Conservation (phyloP, 2,329 filamentous ascomycete species). For the Penicillium concentricum region DNA sequence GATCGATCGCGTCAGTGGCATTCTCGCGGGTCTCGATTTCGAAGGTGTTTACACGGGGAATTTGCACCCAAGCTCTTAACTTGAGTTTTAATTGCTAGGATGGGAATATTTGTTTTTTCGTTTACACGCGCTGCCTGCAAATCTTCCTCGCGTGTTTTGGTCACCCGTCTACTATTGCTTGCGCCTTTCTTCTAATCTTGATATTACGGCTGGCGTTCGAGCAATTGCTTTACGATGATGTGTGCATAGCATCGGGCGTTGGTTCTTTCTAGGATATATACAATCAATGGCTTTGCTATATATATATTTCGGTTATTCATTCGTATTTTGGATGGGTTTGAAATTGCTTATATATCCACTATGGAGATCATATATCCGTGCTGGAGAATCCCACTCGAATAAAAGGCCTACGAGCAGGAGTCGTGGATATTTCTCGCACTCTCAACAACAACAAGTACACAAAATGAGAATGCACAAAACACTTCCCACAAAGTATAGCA, state of each 20-base stretch:
- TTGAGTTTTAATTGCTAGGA: neutral
- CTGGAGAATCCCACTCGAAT: neutral
- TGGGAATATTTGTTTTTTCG: neutral
- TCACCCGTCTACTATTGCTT: constrained; percentile 1
- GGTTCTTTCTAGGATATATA: constrained; percentile 11
- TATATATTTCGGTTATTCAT: neutral
- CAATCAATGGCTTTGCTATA: constrained; percentile 8
- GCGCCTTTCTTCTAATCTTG: constrained; percentile 2
- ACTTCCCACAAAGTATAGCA: neutral
- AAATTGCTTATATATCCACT: neutral
- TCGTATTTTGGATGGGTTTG: neutral
- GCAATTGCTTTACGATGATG: constrained; percentile 15
- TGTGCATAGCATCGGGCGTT: constrained; percentile 33
- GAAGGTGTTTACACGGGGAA: constrained; percentile 48
- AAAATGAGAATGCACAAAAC: neutral
- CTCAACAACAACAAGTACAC: neutral
- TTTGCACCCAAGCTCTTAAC: constrained; percentile 16
- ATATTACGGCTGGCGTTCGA: constrained; percentile 16
- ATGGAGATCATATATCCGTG: neutral
- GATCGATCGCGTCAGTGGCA: constrained; percentile 66
- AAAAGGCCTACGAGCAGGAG: neutral
- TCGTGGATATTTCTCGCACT: neutral
- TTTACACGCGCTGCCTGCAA: neutral
- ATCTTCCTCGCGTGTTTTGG: constrained; percentile 8
- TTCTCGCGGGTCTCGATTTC: constrained; percentile 67